These are phyloP conservation scores for Bocquillonia castaneifolia DNA, from an alignment of 441 rosid genomes.

Conservation along the genomic window DNA sequence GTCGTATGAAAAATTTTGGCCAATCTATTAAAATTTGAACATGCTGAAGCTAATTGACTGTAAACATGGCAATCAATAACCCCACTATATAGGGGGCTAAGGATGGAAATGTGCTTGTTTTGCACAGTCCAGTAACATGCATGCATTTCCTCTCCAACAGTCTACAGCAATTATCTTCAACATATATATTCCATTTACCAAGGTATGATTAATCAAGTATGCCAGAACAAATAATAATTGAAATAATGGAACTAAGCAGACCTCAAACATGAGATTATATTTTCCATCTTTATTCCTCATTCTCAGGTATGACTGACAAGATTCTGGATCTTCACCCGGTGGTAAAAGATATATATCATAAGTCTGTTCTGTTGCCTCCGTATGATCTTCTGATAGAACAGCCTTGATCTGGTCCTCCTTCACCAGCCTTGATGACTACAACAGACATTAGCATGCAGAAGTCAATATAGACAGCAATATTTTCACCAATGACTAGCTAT, in stretches of 20 bases:
- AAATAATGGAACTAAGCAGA: slow-evolving; percentile 30
- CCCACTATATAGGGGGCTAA: neutral
- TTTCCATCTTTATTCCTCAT: slow-evolving; percentile 98
- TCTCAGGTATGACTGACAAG: slow-evolving; percentile 93
- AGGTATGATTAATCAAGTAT: neutral
- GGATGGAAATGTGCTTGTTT: neutral
- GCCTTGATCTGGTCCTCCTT: slow-evolving; percentile 66
- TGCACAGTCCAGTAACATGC: neutral
- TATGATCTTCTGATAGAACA: slow-evolving; percentile 55
- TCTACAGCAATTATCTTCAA: slow-evolving; percentile 7
- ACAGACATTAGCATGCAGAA: slow-evolving; percentile 25
- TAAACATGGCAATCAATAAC: neutral
- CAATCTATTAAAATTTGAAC: neutral
- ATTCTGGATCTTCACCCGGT: slow-evolving; percentile 97
- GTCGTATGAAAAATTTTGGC: neutral
- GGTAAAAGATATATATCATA: slow-evolving; percentile 97
- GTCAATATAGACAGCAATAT: slow-evolving; percentile 21
- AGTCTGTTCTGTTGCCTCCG: slow-evolving; percentile 72
- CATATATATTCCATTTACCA: neutral
- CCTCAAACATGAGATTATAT: slow-evolving; percentile 99
- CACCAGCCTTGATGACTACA: slow-evolving; percentile 73
- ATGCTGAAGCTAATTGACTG: neutral
- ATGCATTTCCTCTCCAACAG: neutral
- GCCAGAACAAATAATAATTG: neutral
- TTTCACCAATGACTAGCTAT: neutral